Percentiles rank a stretch among this genome's conserved stretches.
phyloP scores from a whole-genome alignment of 2,329 filamentous ascomycete species.

The Diaporthe australafricana region DNA sequence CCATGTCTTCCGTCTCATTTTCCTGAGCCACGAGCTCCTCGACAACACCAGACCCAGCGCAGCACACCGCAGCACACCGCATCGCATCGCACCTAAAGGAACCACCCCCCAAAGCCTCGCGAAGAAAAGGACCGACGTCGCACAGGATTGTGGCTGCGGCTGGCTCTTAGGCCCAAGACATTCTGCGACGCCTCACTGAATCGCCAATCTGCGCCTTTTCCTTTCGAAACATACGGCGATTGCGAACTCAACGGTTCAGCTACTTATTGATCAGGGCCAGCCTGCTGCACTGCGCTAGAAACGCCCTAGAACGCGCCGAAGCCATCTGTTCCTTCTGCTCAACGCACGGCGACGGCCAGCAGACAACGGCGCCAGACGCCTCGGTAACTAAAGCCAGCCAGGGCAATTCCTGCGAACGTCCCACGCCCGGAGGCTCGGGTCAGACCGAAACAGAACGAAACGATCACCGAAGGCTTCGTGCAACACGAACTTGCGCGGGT shows the following conservation, averaged over 20 bases:
- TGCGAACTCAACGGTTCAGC: neutral
- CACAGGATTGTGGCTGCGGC: constrained; percentile 4
- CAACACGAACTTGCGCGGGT: neutral
- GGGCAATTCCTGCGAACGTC: neutral
- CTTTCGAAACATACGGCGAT: constrained; percentile 18
- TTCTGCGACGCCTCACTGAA: constrained; percentile 4
- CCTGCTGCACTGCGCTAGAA: constrained; percentile 8
- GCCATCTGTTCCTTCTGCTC: neutral
- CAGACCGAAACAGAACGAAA: constrained; percentile 1
- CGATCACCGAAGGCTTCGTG: neutral
- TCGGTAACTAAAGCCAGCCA: neutral
- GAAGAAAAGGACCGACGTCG: neutral
- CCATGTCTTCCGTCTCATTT: neutral
- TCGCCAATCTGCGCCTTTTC: constrained; percentile 1
- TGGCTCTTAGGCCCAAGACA: constrained; percentile 15
- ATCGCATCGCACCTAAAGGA: neutral
- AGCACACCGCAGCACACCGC: neutral
- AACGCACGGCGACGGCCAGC: neutral
- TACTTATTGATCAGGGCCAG: neutral
- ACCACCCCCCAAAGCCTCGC: neutral
- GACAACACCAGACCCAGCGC: neutral
- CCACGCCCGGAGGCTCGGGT: constrained; percentile 10
- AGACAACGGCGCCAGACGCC: neutral
- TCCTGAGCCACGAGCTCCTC: neutral
- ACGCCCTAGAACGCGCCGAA: constrained; percentile 16